Base-by-base conservation (phyloP, 2,329 filamentous ascomycete genomes). In the Aspergillus sp. region DNA sequence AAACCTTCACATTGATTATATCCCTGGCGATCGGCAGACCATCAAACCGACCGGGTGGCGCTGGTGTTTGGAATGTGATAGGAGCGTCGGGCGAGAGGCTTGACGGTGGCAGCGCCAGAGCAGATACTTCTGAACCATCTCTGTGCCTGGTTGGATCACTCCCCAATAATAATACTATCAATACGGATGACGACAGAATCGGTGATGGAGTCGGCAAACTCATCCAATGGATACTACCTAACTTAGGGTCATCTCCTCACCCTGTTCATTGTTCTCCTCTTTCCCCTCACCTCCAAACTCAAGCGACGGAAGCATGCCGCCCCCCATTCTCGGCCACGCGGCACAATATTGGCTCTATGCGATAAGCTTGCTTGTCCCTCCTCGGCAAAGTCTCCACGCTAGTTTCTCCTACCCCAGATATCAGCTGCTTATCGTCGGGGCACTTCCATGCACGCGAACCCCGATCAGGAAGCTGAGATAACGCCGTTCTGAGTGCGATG, bases 381-480 rank as follows among this genome's bases (percentile, higher is more conserved):
- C 35, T 38, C 32, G 41, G 33, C 48, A 53, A 41, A 19, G 19
- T 17, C 14, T 10, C 24, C 33, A 43, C 45, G n/a, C 17, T 35
- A 36, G 26, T 17, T 14, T 11, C 14, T 38, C 13, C 40, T 47
- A 59, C 59, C 55, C 55, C 60, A 56, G 60, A 59, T 61, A 55
- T 47, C 40, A 35, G 47, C 47, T 54, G 52, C 53, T 61, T 61
- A 61, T 60, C 56, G 40, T 44, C 52, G 51, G 52, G 22, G 26
- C 26, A 38, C n/a, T 6, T 11, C 42, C 9, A n/a, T 52, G 26
- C 38, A 19, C 35, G 46, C 40, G 22, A 42, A 45, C 24, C 17
- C 9, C 36, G 32, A 22, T 19, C 30, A 13, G 38, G 36, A 36
- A 51, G 38, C 16, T 9, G 13, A n/a, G 50, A 51, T 51, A 47